Conservation (phyloP, 805 yeast species). For the Saccharomycopsis lassenensis region DNA sequence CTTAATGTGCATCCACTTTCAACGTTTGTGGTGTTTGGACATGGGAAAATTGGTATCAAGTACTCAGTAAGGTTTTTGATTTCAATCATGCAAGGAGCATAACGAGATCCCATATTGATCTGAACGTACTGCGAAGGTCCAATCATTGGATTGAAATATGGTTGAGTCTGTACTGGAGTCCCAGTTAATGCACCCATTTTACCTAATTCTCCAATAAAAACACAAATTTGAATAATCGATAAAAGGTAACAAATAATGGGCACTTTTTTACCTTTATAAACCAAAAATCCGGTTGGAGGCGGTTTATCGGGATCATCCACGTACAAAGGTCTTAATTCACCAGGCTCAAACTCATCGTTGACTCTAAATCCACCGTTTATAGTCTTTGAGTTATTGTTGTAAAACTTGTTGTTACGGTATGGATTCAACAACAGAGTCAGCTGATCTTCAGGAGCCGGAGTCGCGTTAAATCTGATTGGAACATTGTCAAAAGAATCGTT, state of each 20-base stretch:
- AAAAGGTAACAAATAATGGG: slow-evolving; percentile 21
- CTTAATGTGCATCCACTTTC: slow-evolving; percentile 43
- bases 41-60: slow-evolving; percentile 41
- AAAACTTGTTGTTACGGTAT: slow-evolving; percentile 15
- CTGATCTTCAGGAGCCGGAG: slow-evolving; percentile 6
- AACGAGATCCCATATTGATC: slow-evolving; percentile 62
- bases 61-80: slow-evolving; percentile 40
- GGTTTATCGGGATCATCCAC: slow-evolving; percentile 5
- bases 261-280: slow-evolving; percentile 16
- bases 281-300: slow-evolving; percentile 10
- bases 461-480: slow-evolving; percentile 10
- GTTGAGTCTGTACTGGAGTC: slow-evolving; percentile 53
- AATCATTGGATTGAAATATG: slow-evolving; percentile 68
- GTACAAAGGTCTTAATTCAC: slow-evolving; percentile 15
- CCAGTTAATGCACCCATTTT: slow-evolving; percentile 51
- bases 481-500: slow-evolving; percentile 15
- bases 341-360: slow-evolving; percentile 16
- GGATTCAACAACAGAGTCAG: slow-evolving; percentile 14
- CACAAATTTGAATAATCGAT: slow-evolving; percentile 37
- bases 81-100: slow-evolving; percentile 57
- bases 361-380: slow-evolving; percentile 16
- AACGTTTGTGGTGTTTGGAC: slow-evolving; percentile 52
- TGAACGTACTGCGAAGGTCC: slow-evolving; percentile 62
- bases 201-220: slow-evolving; percentile 52
- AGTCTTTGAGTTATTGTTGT: slow-evolving; percentile 11